Base-by-base conservation (phyloP, 192 early-diverging fungal genomes). In the Blastocladiella britannica region DNA sequence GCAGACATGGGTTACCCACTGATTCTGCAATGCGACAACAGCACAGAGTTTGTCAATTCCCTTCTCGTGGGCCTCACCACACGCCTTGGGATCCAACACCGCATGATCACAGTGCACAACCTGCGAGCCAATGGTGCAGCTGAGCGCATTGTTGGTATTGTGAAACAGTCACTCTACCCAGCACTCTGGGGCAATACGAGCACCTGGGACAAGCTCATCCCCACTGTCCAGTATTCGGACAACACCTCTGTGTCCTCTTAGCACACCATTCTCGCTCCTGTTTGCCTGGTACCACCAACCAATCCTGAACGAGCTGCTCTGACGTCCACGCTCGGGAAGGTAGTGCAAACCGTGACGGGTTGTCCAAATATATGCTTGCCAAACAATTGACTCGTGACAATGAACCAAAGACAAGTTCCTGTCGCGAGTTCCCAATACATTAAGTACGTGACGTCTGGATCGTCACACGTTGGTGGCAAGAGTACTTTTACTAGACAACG, bases 21-120 rank as follows among this genome's bases (percentile, higher is more conserved):
- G 28, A 58, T 65, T 6, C 25, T 70, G 2, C 71, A 63, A 26
- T 53, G 27, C 5, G 60, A 65, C 28, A 70, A 77, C 57, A 72
- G 72, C 9, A 64, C 59, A 29, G 75, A 74, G 51, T 74, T 74
- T 26, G 64, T 65, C 1, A 74, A 70, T 27, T 25, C 53, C 52
- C 25, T 64, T 28, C n/a, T 77, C 6, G 53, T 28, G 23, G 52
- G 20, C 7, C 52, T 72, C 26, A 53, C 47, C 5, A 54, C 18
- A 8, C 9, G 25, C 4, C 12, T 61, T 12, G 54, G 57, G 0
- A 63, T 72, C 24, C 57, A 68, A 3, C 67, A 72, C 54, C 51
- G 72, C 4, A 31, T 67, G 12, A 51, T 57, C 24, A 67, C 70
- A 28, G 60, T 68, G 2, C 72, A 70, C 52, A 62, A 71, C 58